Base-by-base conservation (phyloP, 75 land plant genomes). In the Isoetes taiwanensis region DNA sequence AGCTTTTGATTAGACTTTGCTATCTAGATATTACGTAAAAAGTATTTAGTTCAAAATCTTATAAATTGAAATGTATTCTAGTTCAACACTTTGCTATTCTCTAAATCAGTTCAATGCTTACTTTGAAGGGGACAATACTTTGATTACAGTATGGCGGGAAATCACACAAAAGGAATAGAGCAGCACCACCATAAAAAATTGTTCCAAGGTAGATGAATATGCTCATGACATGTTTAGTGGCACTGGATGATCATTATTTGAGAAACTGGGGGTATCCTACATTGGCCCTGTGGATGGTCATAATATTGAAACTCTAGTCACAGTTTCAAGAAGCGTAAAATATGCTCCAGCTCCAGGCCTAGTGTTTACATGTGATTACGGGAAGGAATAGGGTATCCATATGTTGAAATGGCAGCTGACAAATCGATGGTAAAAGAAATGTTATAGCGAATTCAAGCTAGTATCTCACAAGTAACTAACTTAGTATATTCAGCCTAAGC, bases 171-270 rank as follows among this genome's bases (percentile, higher is more conserved):
- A n/a, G n/a, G n/a, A n/a, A n/a, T n/a, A n/a, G n/a, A n/a, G n/a
- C n/a, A n/a, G n/a, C n/a, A n/a, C n/a, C n/a, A n/a, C n/a, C n/a
- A n/a, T n/a, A n/a, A n/a, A n/a, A n/a, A n/a, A n/a, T n/a, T n/a
- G n/a, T n/a, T n/a, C 87, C 30, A 86, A 86, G 64, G 91, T 86
- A 9, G 91, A 86, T 66, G 91, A 82, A 43, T 86, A 83, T 71
- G 91, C 91, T 55, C 75, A 83, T 50, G 91, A 87, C n/a, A 79
- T 86, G 91, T 82, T 86, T 55, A 82, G 91, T 70, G 90, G 90
- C 5, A 76, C 87, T 12, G 76, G 80, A 52, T 82, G 87, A 30
- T 79, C 87, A 0, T 55, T 86, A 3, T 86, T 86, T 65, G 91
- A 86, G 66, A 87, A 85, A 76, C 86, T 85, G 20, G 90, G 90